Evolutionary conservation across 1,284 basidiomycete species (phyloP).

Genomic region (Sporisorium iseilematis-ciliati): DNA sequence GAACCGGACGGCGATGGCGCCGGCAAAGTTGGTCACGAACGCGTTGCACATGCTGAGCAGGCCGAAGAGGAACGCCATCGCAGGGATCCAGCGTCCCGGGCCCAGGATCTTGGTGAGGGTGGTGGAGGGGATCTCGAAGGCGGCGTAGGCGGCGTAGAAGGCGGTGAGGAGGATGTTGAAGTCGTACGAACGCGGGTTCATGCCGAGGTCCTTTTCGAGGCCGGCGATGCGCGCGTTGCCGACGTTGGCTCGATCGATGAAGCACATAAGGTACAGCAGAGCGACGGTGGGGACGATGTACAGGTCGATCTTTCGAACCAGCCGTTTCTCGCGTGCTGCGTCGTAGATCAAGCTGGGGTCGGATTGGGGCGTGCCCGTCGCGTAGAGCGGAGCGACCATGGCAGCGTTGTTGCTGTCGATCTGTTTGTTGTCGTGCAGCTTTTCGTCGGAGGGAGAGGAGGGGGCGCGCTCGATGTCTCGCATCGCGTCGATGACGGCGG

Average conservation of each 20-base stretch:
- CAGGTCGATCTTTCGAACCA: conserved; percentile 62
- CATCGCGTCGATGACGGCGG: conserved; percentile 24
- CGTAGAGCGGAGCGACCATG: conserved; percentile 25
- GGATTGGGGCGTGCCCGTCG: conserved; percentile 15
- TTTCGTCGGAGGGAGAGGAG: conserved; percentile 41
- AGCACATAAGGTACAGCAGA: conserved; percentile 46
- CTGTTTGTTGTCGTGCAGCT: conserved; percentile 19
- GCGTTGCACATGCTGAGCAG: conserved; percentile 54
- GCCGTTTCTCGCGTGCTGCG: conserved; percentile 38
- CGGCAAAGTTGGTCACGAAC: conserved; percentile 66
- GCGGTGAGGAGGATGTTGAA: conserved; percentile 62
- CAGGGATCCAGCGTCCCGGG: conserved; percentile 69
- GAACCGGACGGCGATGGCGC: conserved; percentile 69
- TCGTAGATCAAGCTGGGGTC: conserved; percentile 71
- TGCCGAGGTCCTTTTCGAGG: conserved; percentile 54
- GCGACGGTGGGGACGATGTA: conserved; percentile 58
- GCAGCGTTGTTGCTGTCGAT: not conserved
- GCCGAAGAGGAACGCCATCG: conserved; percentile 57
- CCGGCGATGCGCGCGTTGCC: conserved; percentile 63
- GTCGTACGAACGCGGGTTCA: conserved; percentile 51
- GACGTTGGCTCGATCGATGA: conserved; percentile 50
- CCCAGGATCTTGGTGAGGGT: conserved; percentile 73
- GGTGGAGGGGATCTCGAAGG: conserved; percentile 75
- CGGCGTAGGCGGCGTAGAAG: conserved; percentile 52
- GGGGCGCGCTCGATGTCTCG: conserved; percentile 32